Evolutionary conservation across 1,139 yeast genomes (phyloP).

Genomic region (Candida glucosophila): DNA sequence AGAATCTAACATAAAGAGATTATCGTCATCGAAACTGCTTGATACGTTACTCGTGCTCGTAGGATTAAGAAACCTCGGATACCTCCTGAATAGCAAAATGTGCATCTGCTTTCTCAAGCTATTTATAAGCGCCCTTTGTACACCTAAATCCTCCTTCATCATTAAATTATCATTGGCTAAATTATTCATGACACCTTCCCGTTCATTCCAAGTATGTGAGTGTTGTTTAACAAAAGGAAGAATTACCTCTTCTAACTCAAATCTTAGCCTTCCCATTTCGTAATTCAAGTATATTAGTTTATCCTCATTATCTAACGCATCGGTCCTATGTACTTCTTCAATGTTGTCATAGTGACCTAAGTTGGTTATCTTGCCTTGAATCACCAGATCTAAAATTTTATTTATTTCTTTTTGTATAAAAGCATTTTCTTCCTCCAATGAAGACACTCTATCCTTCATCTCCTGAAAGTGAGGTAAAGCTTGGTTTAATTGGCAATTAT

Average conservation of each 20-base stretch:
- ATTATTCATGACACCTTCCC: constrained; percentile 28
- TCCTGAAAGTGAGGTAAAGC: constrained; percentile 21
- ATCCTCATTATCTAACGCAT: constrained; percentile 15
- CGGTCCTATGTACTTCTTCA: constrained; percentile 32
- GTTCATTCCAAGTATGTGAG: constrained; percentile 16
- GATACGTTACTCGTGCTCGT: neutral
- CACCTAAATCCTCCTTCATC: constrained; percentile 41
- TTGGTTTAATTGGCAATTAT: constrained; percentile 25
- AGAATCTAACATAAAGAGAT: constrained; percentile 9
- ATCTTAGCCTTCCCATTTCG: constrained; percentile 32
- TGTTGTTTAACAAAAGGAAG: constrained; percentile 29
- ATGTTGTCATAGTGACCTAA: constrained; percentile 40
- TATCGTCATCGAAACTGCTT: constrained; percentile 1
- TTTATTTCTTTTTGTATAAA: constrained; percentile 35
- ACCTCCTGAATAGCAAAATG: constrained; percentile 34
- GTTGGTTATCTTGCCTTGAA: constrained; percentile 45
- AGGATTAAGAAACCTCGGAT: constrained; percentile 3
- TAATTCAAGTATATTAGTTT: constrained; percentile 25
- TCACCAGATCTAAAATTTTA: constrained; percentile 37
- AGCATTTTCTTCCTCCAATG: constrained; percentile 16
- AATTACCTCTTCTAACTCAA: constrained; percentile 34
- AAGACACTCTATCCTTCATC: constrained; percentile 13
- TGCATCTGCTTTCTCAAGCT: constrained; percentile 46
- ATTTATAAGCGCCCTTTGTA: constrained; percentile 37
- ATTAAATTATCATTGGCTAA: constrained; percentile 36